These are phyloP conservation scores for Phytophthora europaea DNA, from an alignment of 352 stramenopile genomes.

Conservation along the genomic window DNA sequence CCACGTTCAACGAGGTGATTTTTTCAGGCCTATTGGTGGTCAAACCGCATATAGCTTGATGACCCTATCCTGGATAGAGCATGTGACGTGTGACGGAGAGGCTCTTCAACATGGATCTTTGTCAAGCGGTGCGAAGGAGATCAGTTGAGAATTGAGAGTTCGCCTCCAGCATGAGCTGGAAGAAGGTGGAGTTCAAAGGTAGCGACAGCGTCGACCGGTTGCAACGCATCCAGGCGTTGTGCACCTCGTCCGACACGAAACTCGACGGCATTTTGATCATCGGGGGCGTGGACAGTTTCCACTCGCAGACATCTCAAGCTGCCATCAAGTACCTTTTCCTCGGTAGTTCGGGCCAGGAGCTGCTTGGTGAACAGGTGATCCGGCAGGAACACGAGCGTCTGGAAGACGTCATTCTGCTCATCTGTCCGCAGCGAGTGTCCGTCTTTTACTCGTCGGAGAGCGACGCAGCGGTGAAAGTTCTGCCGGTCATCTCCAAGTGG, in stretches of 20 bases:
- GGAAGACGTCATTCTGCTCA: slow-evolving; percentile 76
- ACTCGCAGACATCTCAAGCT: slow-evolving; percentile 70
- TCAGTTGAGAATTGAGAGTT: slow-evolving; percentile 10
- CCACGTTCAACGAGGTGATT: neutral
- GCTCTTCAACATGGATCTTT: slow-evolving; percentile 33
- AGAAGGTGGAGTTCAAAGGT: slow-evolving; percentile 63
- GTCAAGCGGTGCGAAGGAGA: slow-evolving; percentile 17
- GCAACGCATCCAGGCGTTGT: slow-evolving; percentile 64
- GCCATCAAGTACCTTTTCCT: slow-evolving; percentile 85
- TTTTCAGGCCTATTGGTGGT: slow-evolving; percentile 21
- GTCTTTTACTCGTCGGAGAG: slow-evolving; percentile 81
- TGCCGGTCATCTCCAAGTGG: slow-evolving; percentile 78
- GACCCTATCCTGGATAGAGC: no score
- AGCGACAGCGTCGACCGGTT: slow-evolving; percentile 67
- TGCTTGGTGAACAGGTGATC: slow-evolving; percentile 82
- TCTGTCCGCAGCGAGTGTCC: slow-evolving; percentile 45
- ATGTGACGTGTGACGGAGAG: slow-evolving; percentile 17
- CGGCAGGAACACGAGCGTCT: slow-evolving; percentile 69
- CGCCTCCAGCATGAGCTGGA: slow-evolving; percentile 51
- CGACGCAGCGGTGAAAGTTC: slow-evolving; percentile 66
- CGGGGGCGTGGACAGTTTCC: slow-evolving; percentile 75
- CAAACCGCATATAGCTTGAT: slow-evolving; percentile 9
- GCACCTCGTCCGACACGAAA: slow-evolving; percentile 17
- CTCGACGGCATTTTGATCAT: slow-evolving; percentile 74
- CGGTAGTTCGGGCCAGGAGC: slow-evolving; percentile 72